Base-by-base conservation (phyloP, 306 rosid species). In the Erythrophleum fordii region DNA sequence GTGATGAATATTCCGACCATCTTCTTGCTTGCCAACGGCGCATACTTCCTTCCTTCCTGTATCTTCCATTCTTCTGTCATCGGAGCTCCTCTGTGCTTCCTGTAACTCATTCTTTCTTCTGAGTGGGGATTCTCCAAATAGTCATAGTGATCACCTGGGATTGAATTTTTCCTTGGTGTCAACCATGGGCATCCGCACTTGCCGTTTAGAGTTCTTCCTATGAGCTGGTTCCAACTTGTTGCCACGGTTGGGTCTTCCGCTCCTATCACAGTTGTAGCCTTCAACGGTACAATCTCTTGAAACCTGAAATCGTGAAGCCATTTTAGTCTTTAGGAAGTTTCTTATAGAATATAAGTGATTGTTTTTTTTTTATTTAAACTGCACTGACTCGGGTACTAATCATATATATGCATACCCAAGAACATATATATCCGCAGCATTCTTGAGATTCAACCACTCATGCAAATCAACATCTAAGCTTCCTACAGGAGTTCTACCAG, bases 1-100 rank as follows among this genome's bases (percentile, higher is more conserved):
- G 96, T 91, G 14, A 89, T 78, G 62, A 93, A 95, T 18, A 95
- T 95, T 67, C 99, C 98, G 42, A 95, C 99, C 99, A 93, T 93
- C 88, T 95, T 93, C 90, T 93, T 95, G 87, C 97, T 88, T 4
- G 93, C 96, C 76, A 95, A 81, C 7, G 88, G 77, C 67, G 56
- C 81, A 86, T 91, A 95, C 83, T 81, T 75, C 12, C 86, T 81
- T 25, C 70, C 85, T 11, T 77, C 81, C 64, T 26, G 80, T 11
- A 76, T 58, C 55, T 82, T 61, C 26, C 83, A 72, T 37, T 65
- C 71, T 46, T 78, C 82, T 37, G 41, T 65, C 34, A 26, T 49
- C 26, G 87, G 82, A 37, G 12, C 20, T 56, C 44, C 77, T 4
- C 28, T 62, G 3, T 52, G 61, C 55, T 72, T 34, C 37, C 85